Base-by-base conservation (phyloP, 2,329 filamentous ascomycete species). In the Ustilaginoidea virens region DNA sequence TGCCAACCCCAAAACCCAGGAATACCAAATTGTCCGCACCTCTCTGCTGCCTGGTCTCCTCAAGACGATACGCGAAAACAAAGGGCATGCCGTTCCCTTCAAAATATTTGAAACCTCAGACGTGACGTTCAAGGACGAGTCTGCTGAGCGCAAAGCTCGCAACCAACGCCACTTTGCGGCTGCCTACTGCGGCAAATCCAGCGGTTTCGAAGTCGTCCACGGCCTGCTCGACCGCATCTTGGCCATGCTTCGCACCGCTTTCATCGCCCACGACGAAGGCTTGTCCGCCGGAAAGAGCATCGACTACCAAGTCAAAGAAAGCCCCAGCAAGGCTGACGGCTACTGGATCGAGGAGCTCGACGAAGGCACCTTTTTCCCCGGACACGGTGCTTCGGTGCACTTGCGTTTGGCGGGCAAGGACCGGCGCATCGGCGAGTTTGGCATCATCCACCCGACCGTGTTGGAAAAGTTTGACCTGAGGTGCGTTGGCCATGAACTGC, bases 91-190 rank as follows among this genome's bases (percentile, higher is more conserved):
- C 25, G 69, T 94, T 11, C 86, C 86, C 4, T 83, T 94, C 56
- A 85, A 83, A 62, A 78, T 94, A 49, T 92, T 92, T 51, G 86
- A 94, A 58, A 79, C 81, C 33, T 77, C 79, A 36, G 87, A 96
- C 46, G 80, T 94, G 13, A 85, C 80, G 17, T 82, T 92, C 65
- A 93, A 96, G 59, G 87, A 93, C 45, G 57, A 76, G 36, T 63
- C 62, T 10, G 55, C 74, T 26, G 90, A 98, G 66, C 74, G 90
- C 39, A 83, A 85, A 61, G 80, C 75, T 42, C 73, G 83, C 41
- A 98, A 98, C 52, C 82, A 94, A 63, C 68, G 87, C 32, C 87
- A 92, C 59, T 96, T 93, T 52, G 83, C 82, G n/a, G 90, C 86
- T 7, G 86, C 85, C 2, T 93, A 80, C 69, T 94, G 87, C 56